These are phyloP conservation scores for Cymodocea nodosa DNA, from an alignment of 116 monocot species.

Conservation along the genomic window DNA sequence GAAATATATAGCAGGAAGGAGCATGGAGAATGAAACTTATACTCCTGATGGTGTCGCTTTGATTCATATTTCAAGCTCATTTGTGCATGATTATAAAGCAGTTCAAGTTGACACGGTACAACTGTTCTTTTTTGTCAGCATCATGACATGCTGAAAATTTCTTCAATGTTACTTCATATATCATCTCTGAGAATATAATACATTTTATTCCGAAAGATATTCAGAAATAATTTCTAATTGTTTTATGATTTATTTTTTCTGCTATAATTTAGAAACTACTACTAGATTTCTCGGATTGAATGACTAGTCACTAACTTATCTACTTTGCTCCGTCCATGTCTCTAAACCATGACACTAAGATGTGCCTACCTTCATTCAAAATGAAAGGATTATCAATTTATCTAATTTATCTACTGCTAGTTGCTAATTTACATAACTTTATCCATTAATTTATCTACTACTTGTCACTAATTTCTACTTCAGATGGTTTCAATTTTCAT, in stretches of 20 bases:
- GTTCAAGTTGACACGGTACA: conserved; percentile 94
- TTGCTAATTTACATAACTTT: too few relatives aligned
- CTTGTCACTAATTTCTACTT: not conserved
- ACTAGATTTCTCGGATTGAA: not conserved
- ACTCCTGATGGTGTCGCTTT: conserved; percentile 70
- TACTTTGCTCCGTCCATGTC: not conserved
- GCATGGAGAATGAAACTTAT: conserved; percentile 69
- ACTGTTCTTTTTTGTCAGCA: conserved; percentile 4
- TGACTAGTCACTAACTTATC: not conserved
- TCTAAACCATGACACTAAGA: too few relatives aligned
- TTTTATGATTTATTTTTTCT: not conserved
- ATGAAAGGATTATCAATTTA: not conserved
- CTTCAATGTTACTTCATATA: not conserved
- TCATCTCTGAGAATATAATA: too few relatives aligned
- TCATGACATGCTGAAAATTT: not conserved
- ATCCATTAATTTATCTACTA: too few relatives aligned
- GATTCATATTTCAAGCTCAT: conserved; percentile 66
- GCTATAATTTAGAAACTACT: not conserved
- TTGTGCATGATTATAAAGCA: conserved; percentile 76
- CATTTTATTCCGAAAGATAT: too few relatives aligned
- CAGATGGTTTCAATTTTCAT: not conserved
- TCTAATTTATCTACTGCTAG: not conserved
- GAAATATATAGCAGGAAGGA: conserved; percentile 50
- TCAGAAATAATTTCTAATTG: not conserved
- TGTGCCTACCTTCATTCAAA: too few relatives aligned